These are phyloP conservation scores for Apophysomyces sp. DNA, from an alignment of 371 early-diverging fungal genomes.

Conservation along the genomic window DNA sequence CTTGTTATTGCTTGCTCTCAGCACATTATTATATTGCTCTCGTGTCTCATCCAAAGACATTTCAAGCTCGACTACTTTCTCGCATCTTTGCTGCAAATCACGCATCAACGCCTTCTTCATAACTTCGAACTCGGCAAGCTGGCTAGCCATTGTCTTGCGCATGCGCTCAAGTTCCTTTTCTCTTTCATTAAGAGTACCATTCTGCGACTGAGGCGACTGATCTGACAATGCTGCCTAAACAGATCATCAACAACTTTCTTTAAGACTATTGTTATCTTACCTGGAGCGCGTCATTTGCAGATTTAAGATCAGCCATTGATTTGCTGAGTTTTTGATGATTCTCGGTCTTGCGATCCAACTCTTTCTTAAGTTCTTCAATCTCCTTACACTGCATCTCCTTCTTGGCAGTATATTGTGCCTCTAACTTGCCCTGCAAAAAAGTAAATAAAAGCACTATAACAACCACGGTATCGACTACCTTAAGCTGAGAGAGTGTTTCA, in stretches of 20 bases:
- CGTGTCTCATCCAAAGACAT: conserved; percentile 90
- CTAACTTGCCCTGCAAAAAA: conserved; percentile 69
- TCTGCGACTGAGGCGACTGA: conserved; percentile 13
- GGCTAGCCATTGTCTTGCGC: conserved; percentile 85
- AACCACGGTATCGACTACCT: conserved; percentile 28
- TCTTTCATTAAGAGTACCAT: conserved; percentile 54
- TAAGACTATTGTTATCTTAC: conserved; percentile 2
- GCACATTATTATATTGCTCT: conserved; percentile 84
- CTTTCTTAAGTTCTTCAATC: conserved; percentile 70
- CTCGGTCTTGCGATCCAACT: conserved; percentile 68
- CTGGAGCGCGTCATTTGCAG: conserved; percentile 68
- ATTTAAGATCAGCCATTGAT: conserved; percentile 58
- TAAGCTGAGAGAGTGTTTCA: conserved; percentile 77
- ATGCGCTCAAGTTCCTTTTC: conserved; percentile 87
- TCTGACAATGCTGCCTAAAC: conserved; percentile 28
- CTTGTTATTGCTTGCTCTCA: conserved; percentile 76
- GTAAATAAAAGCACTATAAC: background rate
- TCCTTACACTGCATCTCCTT: conserved; percentile 76
- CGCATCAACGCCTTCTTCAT: conserved; percentile 96
- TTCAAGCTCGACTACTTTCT: conserved; percentile 92
- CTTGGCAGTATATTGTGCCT: conserved; percentile 80
- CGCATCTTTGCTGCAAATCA: conserved; percentile 92
- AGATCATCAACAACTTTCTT: background rate
- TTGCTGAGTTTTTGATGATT: conserved; percentile 67
- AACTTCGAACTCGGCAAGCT: conserved; percentile 91